Conservation (phyloP, 768 basidiomycete genomes). For the Ramaria sp. region DNA sequence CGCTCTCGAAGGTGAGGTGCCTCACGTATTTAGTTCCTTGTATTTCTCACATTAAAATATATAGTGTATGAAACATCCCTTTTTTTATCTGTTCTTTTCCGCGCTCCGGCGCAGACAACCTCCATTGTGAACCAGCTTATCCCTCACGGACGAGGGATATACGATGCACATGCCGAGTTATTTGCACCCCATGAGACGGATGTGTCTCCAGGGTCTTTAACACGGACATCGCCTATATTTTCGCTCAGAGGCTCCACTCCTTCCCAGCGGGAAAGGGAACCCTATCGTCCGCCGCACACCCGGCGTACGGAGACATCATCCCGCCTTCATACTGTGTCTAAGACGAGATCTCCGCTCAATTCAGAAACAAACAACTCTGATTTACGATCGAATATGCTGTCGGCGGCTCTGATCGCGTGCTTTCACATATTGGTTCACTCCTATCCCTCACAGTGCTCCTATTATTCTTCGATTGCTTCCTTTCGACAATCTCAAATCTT, state of each 20-base stretch:
- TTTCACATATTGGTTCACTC: conserved; percentile 44
- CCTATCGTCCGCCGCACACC: conserved; percentile 1
- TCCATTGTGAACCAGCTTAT: conserved; percentile 53
- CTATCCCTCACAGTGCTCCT: conserved; percentile 58
- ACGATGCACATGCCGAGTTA: background rate
- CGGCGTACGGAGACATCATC: background rate
- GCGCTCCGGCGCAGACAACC: conserved; percentile 41
- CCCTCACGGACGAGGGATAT: conserved; percentile 17
- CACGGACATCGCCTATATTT: too few relatives aligned
- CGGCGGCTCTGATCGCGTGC: conserved; percentile 36
- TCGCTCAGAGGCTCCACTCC: background rate
- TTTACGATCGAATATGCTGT: conserved; percentile 10
- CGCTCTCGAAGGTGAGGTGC: conserved; percentile 51
- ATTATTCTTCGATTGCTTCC: conserved; percentile 32
- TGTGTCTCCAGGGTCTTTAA: too few relatives aligned
- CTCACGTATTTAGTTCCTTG: background rate
- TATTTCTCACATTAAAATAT: background rate
- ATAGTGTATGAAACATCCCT: conserved; percentile 69
- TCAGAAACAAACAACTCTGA: conserved; percentile 15
- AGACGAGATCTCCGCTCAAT: conserved; percentile 26
- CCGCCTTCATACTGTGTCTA: background rate
- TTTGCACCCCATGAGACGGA: too few relatives aligned
- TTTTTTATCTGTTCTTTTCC: conserved; percentile 51
- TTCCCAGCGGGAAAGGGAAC: background rate
- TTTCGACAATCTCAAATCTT: conserved; percentile 30